Base-by-base conservation (phyloP, 169 alveolate species). In the Plasmodium vivax region DNA sequence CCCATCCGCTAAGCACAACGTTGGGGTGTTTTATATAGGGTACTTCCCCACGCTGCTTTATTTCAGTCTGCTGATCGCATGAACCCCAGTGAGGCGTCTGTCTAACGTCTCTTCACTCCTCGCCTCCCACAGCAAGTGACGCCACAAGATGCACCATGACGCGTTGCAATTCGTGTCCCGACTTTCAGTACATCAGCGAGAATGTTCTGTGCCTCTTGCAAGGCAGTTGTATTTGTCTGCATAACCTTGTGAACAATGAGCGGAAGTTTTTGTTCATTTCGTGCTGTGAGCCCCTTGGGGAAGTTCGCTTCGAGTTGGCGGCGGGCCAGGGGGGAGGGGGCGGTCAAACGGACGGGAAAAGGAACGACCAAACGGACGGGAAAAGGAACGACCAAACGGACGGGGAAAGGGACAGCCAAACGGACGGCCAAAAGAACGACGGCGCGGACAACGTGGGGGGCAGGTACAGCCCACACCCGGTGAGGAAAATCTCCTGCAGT, bases 151-250 rank as follows among this genome's bases (percentile, higher is more conserved):
- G 38, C 9, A 68, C 32, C n/a, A 82, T 51, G 45, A 82, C 68
- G 87, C 87, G 62, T 43, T 84, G 73, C 72, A 73, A 54, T 74
- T 73, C 84, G 14, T n/a, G 23, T 19, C 12, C 12, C 56, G 10
- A 47, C 81, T 75, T 87, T 7, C 93, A 87, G 14, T 77, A 75
- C 58, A 87, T 87, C 41, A 87, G 85, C 43, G 45, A 75, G 23
- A 19, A 87, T 27, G 47, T 87, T 51, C 38, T 68, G 77, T 87
- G 93, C 82, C 77, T 87, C 38, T 19, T 87, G 81, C 77, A 75
- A 34, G 85, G 71, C 38, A 58, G 79, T 54, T 75, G 82, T 56
- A 74, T 87, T 16, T 87, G 93, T 87, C 45, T 87, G 3, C 41
- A 75, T 16, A 47, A 87, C 71, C 71, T 87, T 30, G 5, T 47